Evolutionary conservation across 2,329 filamentous ascomycete genomes (phyloP), one percentile per base, ranked within the genome.

Genomic region (Aspergillus aculeatus): DNA sequence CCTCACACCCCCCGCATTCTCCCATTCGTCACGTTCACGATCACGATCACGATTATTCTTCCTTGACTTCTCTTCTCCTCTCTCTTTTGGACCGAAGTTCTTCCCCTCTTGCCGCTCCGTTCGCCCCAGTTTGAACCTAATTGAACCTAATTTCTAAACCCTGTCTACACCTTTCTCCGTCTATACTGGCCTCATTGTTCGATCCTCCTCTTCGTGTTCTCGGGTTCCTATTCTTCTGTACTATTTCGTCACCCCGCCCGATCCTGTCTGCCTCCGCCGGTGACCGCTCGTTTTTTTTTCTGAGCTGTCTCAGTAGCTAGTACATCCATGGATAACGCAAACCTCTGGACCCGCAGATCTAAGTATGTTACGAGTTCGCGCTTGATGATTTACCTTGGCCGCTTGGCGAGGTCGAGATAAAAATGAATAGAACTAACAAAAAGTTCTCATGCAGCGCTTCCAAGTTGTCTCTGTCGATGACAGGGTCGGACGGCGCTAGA

Each of bases 401-500:
- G 49, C 41, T 49, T 44, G 29, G 12, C n/a, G 6, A 44, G 38
- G 38, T n/a, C 14, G 5, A 19, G 14, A 12, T 4, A 35, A 35
- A 16, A 19, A 6, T 23, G 31, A 35, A 24, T 24, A 19, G 55
- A 21, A 47, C 26, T 47, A 55, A 47, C 64, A 64, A 56, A 67
- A 57, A 63, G 73, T n/a, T 35, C 38, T 44, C 32, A 57, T 57
- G 54, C 73, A 95, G 89, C 83, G 86, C 86, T 78, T 91, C 86
- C 84, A 98, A 96, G 83, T 89, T 97, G 78, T 96, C 92, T 68
- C 84, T 98, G 65, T 89, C 92, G 69, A 96, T 90, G 75, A 81
- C 86, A 73, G 85, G 85, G 72, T 69, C 80, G 64, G 80, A 83
- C 69, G 82, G 75, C 75, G 80, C 73, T 76, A 82, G 81, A 80